These are phyloP conservation scores for Amphirosellinia nigrospora DNA, from an alignment of 495 filamentous ascomycete species.

Conservation along the genomic window DNA sequence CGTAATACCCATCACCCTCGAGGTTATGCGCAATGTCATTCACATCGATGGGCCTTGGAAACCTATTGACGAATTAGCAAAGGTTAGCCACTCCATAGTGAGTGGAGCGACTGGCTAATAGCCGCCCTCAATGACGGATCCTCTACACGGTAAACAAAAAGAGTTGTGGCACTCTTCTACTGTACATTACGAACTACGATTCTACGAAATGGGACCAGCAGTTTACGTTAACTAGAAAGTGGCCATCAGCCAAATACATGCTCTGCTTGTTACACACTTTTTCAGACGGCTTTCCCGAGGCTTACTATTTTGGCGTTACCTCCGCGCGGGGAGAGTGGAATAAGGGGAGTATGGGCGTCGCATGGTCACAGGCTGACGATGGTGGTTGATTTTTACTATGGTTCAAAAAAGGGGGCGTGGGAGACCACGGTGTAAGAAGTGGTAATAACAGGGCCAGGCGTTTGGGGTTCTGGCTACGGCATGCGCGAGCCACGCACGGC, in stretches of 20 bases:
- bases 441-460: conserved; percentile 20
- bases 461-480: conserved; percentile 12
- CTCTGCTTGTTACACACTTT: neutral
- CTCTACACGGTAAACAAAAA: conserved; percentile 1
- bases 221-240: conserved; percentile 3
- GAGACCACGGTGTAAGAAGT: neutral
- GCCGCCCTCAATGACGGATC: neutral
- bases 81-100: conserved; percentile 25
- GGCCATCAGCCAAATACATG: neutral
- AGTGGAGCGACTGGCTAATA: conserved; percentile 27
- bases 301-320: conserved; percentile 1
- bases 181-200: conserved; percentile 41
- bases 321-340: neutral
- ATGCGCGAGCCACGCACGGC: conserved; percentile 12
- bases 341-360: neutral
- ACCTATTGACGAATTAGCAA: conserved; percentile 33
- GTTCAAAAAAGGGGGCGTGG: conserved; percentile 12
- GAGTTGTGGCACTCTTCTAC: conserved; percentile 21
- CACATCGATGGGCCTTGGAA: conserved; percentile 32
- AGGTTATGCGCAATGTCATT: conserved; percentile 35
- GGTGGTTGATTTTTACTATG: conserved; percentile 7
- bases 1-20: conserved; percentile 35
- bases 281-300: neutral
- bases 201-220: conserved; percentile 34
- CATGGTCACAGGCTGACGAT: neutral